phyloP scores from a whole-genome alignment of 2,329 filamentous ascomycete genomes.

The Endothia cerciana region DNA sequence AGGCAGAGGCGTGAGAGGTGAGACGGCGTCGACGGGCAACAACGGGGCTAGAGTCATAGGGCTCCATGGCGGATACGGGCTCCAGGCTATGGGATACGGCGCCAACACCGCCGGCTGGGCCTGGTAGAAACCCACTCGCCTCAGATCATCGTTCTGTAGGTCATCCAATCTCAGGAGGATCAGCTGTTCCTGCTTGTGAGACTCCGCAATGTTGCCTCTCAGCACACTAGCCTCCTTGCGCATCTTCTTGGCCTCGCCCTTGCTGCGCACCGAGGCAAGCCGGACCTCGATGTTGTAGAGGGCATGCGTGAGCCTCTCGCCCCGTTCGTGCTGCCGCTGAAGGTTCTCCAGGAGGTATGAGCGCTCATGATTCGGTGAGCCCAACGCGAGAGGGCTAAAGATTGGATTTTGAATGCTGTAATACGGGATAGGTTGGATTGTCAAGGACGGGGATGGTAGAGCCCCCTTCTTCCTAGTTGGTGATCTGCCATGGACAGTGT shows the following conservation, averaged over 20 bases:
- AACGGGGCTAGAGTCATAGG: slow-evolving; percentile 36
- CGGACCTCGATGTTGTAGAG: slow-evolving; percentile 44
- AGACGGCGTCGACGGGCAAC: slow-evolving; percentile 31
- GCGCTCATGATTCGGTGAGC: slow-evolving; percentile 50
- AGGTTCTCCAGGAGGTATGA: slow-evolving; percentile 50
- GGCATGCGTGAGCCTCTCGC: slow-evolving; percentile 43
- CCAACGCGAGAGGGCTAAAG: slow-evolving; percentile 45
- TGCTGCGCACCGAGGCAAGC: slow-evolving; percentile 25
- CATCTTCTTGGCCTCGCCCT: slow-evolving; percentile 31
- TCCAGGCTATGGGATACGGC: slow-evolving; percentile 19
- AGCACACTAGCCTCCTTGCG: slow-evolving; percentile 49
- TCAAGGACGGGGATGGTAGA: background rate
- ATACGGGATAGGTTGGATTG: slow-evolving; percentile 6
- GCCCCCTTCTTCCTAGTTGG: background rate
- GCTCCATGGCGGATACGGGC: slow-evolving; percentile 24
- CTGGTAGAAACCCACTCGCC: slow-evolving; percentile 45
- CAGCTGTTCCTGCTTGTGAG: slow-evolving; percentile 49
- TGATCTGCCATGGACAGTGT: background rate
- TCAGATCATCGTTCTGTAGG: slow-evolving; percentile 53
- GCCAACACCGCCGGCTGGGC: slow-evolving; percentile 34
- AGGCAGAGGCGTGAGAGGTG: slow-evolving; percentile 26
- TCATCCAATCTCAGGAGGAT: slow-evolving; percentile 53
- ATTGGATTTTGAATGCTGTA: slow-evolving; percentile 28
- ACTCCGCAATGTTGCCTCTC: slow-evolving; percentile 47
- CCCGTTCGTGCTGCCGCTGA: slow-evolving; percentile 44